Conservation (phyloP, 352 stramenopile genomes). For the Globisporangium viniferum region DNA sequence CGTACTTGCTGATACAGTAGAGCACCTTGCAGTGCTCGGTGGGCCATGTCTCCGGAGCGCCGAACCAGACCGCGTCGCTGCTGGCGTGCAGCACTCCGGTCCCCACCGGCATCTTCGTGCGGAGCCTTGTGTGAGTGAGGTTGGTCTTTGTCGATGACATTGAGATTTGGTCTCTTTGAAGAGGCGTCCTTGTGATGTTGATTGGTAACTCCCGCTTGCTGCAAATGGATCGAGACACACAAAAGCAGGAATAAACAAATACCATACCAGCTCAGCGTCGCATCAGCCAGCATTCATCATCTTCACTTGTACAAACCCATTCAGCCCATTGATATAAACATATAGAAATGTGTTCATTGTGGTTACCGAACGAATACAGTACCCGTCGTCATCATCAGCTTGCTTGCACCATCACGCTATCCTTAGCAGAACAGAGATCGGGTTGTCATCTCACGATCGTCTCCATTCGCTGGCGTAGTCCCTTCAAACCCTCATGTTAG, state of each 20-base stretch:
- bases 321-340: neutral
- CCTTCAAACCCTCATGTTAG: neutral
- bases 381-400: neutral
- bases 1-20: conserved; percentile 94
- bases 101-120: conserved; percentile 5
- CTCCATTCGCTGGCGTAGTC: neutral
- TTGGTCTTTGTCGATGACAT: neutral
- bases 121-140: neutral
- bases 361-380: neutral
- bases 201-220: conserved; percentile 5
- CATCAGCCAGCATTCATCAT: neutral
- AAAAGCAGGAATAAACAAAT: neutral
- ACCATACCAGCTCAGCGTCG: neutral
- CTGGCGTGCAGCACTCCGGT: conserved; percentile 11
- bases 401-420: neutral
- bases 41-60: conserved; percentile 56
- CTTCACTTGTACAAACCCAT: neutral
- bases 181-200: neutral
- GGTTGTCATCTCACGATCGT: neutral
- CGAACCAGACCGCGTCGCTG: conserved; percentile 50
- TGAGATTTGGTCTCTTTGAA: conserved; percentile 2
- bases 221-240: neutral
- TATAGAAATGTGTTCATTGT: conserved; percentile 9
- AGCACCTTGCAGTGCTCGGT: conserved; percentile 95
- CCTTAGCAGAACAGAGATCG: neutral